Percentiles rank a stretch among this genome's conserved stretches.
These are phyloP conservation scores for Lactifluus volemus DNA, from an alignment of 768 basidiomycete species.

Conservation along the genomic window DNA sequence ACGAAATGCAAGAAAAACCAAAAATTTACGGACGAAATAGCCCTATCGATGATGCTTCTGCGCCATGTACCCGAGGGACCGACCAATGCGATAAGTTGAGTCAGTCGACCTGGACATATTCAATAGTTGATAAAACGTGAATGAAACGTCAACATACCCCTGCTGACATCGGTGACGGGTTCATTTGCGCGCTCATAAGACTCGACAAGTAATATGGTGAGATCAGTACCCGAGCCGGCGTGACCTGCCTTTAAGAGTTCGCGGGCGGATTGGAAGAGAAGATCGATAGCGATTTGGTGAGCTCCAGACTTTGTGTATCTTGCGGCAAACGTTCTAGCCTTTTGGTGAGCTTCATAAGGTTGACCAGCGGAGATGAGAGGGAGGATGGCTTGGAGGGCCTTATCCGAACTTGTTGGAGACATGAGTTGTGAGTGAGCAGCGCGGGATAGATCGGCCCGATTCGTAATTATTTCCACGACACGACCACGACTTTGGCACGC, in stretches of 20 bases:
- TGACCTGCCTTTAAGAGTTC: constrained; percentile 86
- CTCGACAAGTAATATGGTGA: constrained; percentile 70
- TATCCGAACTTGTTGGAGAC: constrained; percentile 35
- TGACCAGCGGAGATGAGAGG: constrained; percentile 65
- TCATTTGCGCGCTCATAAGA: constrained; percentile 75
- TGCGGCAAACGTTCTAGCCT: constrained; percentile 90
- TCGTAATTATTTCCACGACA: no score
- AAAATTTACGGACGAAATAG: constrained; percentile 58
- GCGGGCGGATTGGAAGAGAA: constrained; percentile 83
- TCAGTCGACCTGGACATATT: constrained; percentile 57
- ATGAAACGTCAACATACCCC: constrained; percentile 47
- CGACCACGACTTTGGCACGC: no score
- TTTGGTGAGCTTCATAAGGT: constrained; percentile 90
- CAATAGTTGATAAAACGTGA: background rate
- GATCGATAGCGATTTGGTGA: constrained; percentile 81
- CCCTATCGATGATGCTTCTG: constrained; percentile 79
- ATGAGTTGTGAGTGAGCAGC: constrained; percentile 5
- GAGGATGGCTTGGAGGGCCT: constrained; percentile 67
- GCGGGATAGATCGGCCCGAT: background rate
- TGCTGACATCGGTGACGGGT: constrained; percentile 61
- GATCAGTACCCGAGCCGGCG: constrained; percentile 84
- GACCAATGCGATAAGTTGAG: constrained; percentile 84
- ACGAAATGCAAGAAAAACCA: background rate
- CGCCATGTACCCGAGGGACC: constrained; percentile 79
- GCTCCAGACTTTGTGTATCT: constrained; percentile 76